Evolutionary conservation across 768 basidiomycete genomes (phyloP).

Genomic region (Auricularia cornea): DNA sequence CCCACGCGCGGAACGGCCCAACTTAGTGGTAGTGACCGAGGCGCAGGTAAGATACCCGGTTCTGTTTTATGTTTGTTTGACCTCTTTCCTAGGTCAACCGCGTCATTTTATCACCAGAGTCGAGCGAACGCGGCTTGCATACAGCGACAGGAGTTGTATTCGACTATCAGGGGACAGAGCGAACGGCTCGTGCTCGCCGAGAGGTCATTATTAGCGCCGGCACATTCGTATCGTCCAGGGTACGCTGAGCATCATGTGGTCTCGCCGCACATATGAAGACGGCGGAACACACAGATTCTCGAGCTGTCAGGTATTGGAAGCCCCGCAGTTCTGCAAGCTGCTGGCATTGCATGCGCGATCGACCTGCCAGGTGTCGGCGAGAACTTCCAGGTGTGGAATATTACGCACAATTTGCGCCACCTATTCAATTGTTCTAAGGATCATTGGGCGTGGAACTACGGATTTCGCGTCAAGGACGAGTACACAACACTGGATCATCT

Average conservation of each 20-base stretch:
- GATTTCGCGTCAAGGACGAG: neutral
- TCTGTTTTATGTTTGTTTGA: neutral
- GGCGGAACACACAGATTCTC: constrained; percentile 38
- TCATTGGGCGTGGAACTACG: neutral
- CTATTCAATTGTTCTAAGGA: neutral
- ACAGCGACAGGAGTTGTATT: neutral
- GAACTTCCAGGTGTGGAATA: constrained; percentile 31
- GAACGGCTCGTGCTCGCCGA: constrained; percentile 32
- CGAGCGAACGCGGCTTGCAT: neutral
- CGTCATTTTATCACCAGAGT: neutral
- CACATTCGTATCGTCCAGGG: neutral
- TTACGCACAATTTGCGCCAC: no score
- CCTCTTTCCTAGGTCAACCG: neutral
- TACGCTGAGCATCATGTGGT: no score
- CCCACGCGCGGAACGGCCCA: neutral
- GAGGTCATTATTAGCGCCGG: constrained; percentile 44
- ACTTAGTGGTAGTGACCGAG: neutral
- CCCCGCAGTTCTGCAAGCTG: constrained; percentile 33
- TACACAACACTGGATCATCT: neutral
- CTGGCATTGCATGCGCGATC: constrained; percentile 41
- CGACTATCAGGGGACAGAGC: constrained; percentile 6
- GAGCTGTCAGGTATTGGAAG: constrained; percentile 66
- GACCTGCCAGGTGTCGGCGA: constrained; percentile 74
- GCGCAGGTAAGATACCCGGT: neutral
- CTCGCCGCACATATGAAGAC: no score